These are phyloP conservation scores for Excoecaria agallocha DNA, from an alignment of 345 rosid species.

Conservation along the genomic window DNA sequence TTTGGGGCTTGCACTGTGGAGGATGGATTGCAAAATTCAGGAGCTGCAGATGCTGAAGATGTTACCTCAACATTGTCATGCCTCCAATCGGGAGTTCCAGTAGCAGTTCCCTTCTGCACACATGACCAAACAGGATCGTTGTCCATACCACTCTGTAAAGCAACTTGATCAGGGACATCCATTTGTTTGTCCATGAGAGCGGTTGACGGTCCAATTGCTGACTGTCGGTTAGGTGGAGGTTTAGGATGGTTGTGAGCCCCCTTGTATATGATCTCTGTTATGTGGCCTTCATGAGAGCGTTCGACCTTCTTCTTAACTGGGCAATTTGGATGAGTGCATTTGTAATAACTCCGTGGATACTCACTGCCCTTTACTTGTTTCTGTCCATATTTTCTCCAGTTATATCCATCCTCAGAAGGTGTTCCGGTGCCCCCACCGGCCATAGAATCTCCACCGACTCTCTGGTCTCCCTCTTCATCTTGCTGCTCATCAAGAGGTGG, in stretches of 20 bases:
- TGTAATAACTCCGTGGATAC: slow-evolving; percentile 96
- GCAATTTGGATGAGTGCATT: slow-evolving; percentile 84
- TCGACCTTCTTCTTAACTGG: slow-evolving; percentile 94
- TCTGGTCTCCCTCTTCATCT: slow-evolving; percentile 67
- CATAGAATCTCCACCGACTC: slow-evolving; percentile 40
- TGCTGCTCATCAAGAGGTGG: slow-evolving; percentile 64
- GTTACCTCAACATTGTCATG: slow-evolving; percentile 46
- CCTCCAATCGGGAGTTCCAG: slow-evolving; percentile 50
- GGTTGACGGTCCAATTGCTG: slow-evolving; percentile 55
- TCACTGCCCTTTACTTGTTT: slow-evolving; percentile 95
- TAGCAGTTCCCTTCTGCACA: slow-evolving; percentile 39
- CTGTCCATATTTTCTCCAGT: slow-evolving; percentile 98
- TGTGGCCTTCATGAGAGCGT: slow-evolving; percentile 90
- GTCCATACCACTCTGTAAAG: slow-evolving; percentile 38
- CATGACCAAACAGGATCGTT: slow-evolving; percentile 52
- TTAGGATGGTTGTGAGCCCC: slow-evolving; percentile 85
- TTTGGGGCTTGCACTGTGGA: slow-evolving; percentile 44
- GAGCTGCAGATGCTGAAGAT: slow-evolving; percentile 33
- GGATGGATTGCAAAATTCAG: slow-evolving; percentile 51
- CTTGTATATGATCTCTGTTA: slow-evolving; percentile 93
- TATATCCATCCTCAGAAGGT: slow-evolving; percentile 87
- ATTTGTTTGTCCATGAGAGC: slow-evolving; percentile 45
- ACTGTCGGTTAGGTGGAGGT: slow-evolving; percentile 63
- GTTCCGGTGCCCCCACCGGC: slow-evolving; percentile 19
- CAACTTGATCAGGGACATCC: slow-evolving; percentile 54